These are phyloP conservation scores for Hordeum pubiflorum DNA, from an alignment of 202 grass and related monocot species.

Conservation along the genomic window DNA sequence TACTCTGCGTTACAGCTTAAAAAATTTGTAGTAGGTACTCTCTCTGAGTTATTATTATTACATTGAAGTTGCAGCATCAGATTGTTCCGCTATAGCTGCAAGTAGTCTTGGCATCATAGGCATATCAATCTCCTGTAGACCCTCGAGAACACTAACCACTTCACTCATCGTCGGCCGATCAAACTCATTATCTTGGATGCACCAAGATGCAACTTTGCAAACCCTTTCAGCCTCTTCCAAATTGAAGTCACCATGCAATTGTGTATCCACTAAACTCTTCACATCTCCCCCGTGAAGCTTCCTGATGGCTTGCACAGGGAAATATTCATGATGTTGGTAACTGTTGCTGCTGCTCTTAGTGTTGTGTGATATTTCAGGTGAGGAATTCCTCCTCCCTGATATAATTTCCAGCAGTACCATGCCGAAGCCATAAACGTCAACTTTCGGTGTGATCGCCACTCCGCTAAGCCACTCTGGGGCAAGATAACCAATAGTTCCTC, in stretches of 20 bases:
- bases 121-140: neutral
- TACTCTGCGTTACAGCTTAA: neutral
- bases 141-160: slow-evolving; percentile 24
- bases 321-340: neutral
- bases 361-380: neutral
- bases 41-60: neutral
- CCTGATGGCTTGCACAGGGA: neutral
- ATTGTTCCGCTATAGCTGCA: neutral
- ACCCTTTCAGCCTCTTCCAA: slow-evolving; percentile 15
- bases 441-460: neutral
- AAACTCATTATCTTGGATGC: neutral
- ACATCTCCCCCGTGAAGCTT: neutral
- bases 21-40: neutral
- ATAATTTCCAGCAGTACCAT: neutral
- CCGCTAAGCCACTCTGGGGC: neutral
- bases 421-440: neutral
- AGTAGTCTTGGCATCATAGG: neutral
- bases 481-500: neutral
- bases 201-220: slow-evolving; percentile 23
- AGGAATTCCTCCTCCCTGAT: neutral
- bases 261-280: slow-evolving; percentile 6
- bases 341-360: neutral
- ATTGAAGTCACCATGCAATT: neutral
- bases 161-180: slow-evolving; percentile 23
- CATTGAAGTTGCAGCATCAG: neutral